Conservation (phyloP, 345 rosid species). For the Rhodamnia argentea region DNA sequence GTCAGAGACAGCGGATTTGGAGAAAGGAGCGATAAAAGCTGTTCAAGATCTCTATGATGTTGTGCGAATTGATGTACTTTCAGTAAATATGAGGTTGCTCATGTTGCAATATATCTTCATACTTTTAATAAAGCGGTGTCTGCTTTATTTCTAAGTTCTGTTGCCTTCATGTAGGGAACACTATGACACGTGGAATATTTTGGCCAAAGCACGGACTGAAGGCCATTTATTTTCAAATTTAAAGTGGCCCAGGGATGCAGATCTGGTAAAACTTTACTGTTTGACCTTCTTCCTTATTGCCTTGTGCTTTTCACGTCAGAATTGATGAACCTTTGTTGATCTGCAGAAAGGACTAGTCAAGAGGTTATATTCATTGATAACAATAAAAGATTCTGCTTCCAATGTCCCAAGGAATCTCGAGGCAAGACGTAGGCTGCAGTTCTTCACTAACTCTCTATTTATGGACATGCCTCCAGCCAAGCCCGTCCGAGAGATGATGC, state of each 20-base stretch:
- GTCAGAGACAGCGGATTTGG: slow-evolving; percentile 50
- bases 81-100: slow-evolving; percentile 60
- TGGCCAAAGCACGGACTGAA: slow-evolving; percentile 77
- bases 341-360: slow-evolving; percentile 67
- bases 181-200: slow-evolving; percentile 64
- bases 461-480: slow-evolving; percentile 76
- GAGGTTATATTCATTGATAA: slow-evolving; percentile 72
- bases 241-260: slow-evolving; percentile 85
- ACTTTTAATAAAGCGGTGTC: neutral
- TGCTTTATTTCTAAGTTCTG: neutral
- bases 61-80: slow-evolving; percentile 68
- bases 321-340: slow-evolving; percentile 7
- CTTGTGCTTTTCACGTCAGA: neutral
- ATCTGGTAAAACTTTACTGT: slow-evolving; percentile 44
- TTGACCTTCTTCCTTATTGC: neutral
- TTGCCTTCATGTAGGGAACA: slow-evolving; percentile 40
- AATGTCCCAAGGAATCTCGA: slow-evolving; percentile 86
- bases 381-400: slow-evolving; percentile 87
- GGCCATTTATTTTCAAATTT: slow-evolving; percentile 82
- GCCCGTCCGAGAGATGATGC: slow-evolving; percentile 69
- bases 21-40: slow-evolving; percentile 81
- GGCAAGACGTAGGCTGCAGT: slow-evolving; percentile 86
- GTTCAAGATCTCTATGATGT: slow-evolving; percentile 97
- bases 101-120: neutral
- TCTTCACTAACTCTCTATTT: slow-evolving; percentile 91